These are phyloP conservation scores for Infundibulicybe gibba DNA, from an alignment of 768 basidiomycete species.

Conservation along the genomic window DNA sequence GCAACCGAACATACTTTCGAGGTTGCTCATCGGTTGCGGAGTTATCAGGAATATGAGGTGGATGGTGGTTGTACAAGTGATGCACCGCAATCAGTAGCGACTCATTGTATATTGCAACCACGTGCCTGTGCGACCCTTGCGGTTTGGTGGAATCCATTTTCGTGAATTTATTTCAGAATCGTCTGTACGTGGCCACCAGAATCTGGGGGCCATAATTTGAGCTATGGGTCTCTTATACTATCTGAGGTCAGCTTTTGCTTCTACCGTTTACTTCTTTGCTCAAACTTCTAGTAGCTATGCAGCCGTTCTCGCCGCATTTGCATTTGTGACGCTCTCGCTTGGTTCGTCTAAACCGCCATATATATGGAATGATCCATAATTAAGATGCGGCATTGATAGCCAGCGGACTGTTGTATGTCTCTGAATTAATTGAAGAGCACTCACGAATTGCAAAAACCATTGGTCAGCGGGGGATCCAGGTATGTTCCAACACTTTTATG, in stretches of 20 bases:
- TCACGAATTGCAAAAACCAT: conserved; percentile 75
- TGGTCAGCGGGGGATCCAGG: conserved; percentile 87
- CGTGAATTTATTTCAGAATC: too few species aligned
- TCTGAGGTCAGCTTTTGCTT: conserved; percentile 42
- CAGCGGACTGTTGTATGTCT: conserved; percentile 89
- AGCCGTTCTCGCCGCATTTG: conserved; percentile 72
- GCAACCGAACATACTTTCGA: conserved; percentile 72
- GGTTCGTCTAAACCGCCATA: conserved; percentile 43
- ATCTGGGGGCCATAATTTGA: not conserved
- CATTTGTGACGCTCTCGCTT: conserved; percentile 89
- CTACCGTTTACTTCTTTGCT: not conserved
- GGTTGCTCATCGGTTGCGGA: conserved; percentile 59
- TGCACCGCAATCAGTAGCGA: not conserved
- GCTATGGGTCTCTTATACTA: conserved; percentile 56
- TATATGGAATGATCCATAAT: not conserved
- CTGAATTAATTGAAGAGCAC: conserved; percentile 95
- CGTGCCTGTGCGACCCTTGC: too few species aligned
- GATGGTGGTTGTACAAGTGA: conserved; percentile 5
- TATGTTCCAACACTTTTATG: conserved; percentile 34
- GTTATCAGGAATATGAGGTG: conserved; percentile 6
- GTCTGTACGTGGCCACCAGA: conserved; percentile 9
- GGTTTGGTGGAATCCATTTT: too few species aligned
- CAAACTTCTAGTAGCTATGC: conserved; percentile 49
- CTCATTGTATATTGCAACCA: not conserved
- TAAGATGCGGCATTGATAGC: conserved; percentile 41